These are phyloP conservation scores for Phascolomyces articulosus DNA, from an alignment of 371 early-diverging fungal genomes.

Conservation along the genomic window DNA sequence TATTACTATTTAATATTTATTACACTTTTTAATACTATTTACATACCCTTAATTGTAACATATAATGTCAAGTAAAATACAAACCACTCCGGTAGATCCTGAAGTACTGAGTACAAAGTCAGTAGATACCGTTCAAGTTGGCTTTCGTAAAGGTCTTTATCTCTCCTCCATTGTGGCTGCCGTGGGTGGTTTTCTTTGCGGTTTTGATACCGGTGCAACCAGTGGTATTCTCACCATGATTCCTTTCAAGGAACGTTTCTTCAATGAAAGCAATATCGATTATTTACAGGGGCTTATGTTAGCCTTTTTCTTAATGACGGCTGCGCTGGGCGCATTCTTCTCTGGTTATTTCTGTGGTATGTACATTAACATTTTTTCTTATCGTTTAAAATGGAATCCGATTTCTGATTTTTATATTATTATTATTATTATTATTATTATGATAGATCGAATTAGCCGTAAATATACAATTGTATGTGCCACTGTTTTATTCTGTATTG, in stretches of 20 bases:
- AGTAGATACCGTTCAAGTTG: background rate
- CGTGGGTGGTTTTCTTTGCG: conserved; percentile 36
- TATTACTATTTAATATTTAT: too few species aligned
- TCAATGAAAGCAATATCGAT: conserved; percentile 12
- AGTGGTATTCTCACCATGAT: conserved; percentile 30
- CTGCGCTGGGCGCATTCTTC: conserved; percentile 44
- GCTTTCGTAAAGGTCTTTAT: conserved; percentile 27
- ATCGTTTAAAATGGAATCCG: too few species aligned
- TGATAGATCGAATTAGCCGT: conserved; percentile 44
- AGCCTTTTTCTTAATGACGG: conserved; percentile 47
- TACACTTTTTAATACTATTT: background rate
- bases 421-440: background rate
- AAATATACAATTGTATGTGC: conserved; percentile 42
- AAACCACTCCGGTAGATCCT: background rate
- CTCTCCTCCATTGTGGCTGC: conserved; percentile 29
- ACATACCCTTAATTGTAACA: too few species aligned
- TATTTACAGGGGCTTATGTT: conserved; percentile 36
- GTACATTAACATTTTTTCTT: background rate
- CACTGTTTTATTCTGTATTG: conserved; percentile 39
- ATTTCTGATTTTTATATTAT: too few species aligned
- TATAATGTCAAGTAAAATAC: background rate
- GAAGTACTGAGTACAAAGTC: background rate
- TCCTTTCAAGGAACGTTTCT: conserved; percentile 16
- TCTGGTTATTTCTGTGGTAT: conserved; percentile 48
- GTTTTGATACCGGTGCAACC: conserved; percentile 44